phyloP scores from a whole-genome alignment of 2,329 filamentous ascomycete genomes.

The Pseudogymnoascus sp. region DNA sequence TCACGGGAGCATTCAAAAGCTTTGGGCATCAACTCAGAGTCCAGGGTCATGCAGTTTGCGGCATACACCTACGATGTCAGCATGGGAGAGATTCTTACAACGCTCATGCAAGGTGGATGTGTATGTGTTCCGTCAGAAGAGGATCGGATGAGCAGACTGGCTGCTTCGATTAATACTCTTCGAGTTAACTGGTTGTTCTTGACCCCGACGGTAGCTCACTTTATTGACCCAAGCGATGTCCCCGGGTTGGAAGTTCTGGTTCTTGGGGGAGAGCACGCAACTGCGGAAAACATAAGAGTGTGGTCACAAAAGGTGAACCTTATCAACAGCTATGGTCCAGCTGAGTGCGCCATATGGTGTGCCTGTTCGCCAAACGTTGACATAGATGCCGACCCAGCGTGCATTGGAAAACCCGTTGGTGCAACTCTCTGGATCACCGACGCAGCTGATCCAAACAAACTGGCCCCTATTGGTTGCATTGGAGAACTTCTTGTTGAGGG shows the following conservation, averaged over 20 bases:
- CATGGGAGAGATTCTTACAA: conserved; percentile 8
- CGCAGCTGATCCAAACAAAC: neutral
- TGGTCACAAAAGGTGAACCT: conserved; percentile 32
- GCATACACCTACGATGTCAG: conserved; percentile 12
- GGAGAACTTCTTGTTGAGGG: conserved; percentile 26
- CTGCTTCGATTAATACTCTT: conserved; percentile 52
- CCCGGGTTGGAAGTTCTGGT: conserved; percentile 63
- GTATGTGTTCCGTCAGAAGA: conserved; percentile 60
- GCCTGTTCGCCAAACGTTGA: conserved; percentile 14
- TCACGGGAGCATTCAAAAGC: conserved; percentile 20
- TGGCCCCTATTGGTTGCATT: neutral
- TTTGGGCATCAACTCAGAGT: conserved; percentile 30
- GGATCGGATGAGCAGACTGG: conserved; percentile 64
- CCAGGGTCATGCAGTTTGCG: conserved; percentile 32
- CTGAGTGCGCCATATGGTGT: conserved; percentile 62
- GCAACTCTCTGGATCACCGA: conserved; percentile 29
- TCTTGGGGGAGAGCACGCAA: conserved; percentile 83
- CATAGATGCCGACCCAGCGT: neutral
- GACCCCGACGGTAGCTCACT: conserved; percentile 57
- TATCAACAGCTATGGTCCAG: conserved; percentile 63
- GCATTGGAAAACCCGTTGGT: conserved; percentile 7
- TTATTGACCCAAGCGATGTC: conserved; percentile 76
- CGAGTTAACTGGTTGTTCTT: conserved; percentile 35
- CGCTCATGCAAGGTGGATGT: neutral
- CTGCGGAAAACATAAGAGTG: conserved; percentile 39